These are phyloP conservation scores for Lipomyces yamadae DNA, from an alignment of 805 yeast species.

Conservation along the genomic window DNA sequence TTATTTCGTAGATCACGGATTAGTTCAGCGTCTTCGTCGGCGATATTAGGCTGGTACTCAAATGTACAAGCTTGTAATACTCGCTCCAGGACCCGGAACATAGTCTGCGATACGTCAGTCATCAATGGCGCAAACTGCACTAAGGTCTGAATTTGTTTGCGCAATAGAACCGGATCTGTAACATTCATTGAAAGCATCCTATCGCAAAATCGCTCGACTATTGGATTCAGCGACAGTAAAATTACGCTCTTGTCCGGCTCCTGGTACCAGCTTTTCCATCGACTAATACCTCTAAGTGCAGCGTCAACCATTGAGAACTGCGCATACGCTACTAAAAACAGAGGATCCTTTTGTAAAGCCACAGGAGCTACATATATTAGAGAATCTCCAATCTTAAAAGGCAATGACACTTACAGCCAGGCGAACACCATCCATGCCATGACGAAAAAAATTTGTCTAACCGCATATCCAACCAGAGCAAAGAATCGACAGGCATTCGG, in stretches of 20 bases:
- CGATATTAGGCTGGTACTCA: conserved; percentile 66
- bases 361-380: conserved; percentile 18
- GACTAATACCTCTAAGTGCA: conserved; percentile 84
- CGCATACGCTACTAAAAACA: conserved; percentile 71
- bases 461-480: conserved; percentile 78
- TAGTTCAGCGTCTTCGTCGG: conserved; percentile 69
- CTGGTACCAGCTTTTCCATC: conserved; percentile 95
- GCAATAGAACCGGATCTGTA: conserved; percentile 76
- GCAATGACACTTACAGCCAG: conserved; percentile 14
- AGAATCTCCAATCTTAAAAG: neutral
- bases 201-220: conserved; percentile 65
- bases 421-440: conserved; percentile 51
- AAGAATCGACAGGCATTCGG: conserved; percentile 78
- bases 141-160: conserved; percentile 87
- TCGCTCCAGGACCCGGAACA: conserved; percentile 84
- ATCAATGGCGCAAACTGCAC: conserved; percentile 93
- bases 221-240: conserved; percentile 60
- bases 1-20: conserved; percentile 86
- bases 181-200: conserved; percentile 70
- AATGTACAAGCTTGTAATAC: conserved; percentile 83
- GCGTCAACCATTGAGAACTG: conserved; percentile 88
- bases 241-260: conserved; percentile 58
- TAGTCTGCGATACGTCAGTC: conserved; percentile 69
- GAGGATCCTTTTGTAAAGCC: conserved; percentile 56
- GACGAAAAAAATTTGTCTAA: conserved; percentile 66